Conservation (phyloP, 768 basidiomycete genomes). For the Xerocomellus dryophilus region DNA sequence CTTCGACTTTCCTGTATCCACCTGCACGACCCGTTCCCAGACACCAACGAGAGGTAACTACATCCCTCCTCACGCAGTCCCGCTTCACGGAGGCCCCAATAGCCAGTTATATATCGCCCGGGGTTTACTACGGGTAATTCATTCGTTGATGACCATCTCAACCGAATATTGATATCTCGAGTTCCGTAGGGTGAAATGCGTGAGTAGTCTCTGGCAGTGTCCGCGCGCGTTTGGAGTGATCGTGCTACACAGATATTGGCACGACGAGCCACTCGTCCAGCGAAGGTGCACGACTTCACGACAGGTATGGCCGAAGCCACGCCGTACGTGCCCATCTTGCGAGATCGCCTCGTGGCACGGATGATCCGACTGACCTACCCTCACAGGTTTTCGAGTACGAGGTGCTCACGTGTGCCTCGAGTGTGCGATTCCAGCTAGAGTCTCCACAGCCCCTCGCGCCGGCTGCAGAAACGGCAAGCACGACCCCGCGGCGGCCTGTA, state of each 20-base stretch:
- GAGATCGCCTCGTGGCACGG: neutral
- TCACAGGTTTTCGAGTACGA: constrained; percentile 22
- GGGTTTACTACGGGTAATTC: constrained; percentile 12
- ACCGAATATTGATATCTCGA: constrained; percentile 1
- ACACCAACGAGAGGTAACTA: constrained; percentile 15
- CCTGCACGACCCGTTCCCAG: neutral
- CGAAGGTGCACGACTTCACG: constrained; percentile 17
- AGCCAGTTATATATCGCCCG: constrained; percentile 22
- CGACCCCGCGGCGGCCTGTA: neutral
- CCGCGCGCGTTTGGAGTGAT: neutral
- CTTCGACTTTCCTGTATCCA: neutral
- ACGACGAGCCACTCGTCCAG: constrained; percentile 7
- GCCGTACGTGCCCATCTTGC: constrained; percentile 5
- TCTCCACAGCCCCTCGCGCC: neutral
- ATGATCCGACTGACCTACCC: neutral
- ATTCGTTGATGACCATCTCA: neutral
- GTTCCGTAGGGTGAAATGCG: constrained; percentile 17
- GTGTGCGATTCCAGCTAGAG: constrained; percentile 15
- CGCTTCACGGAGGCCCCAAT: neutral
- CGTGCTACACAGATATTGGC: constrained; percentile 13
- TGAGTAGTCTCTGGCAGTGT: neutral
- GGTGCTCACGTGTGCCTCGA: constrained; percentile 20
- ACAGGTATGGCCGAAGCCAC: constrained; percentile 6
- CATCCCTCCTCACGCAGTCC: constrained; percentile 22
- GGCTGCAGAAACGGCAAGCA: neutral